Base-by-base conservation (phyloP, 2,329 filamentous ascomycete genomes). In the Davidsoniella eucalypti region DNA sequence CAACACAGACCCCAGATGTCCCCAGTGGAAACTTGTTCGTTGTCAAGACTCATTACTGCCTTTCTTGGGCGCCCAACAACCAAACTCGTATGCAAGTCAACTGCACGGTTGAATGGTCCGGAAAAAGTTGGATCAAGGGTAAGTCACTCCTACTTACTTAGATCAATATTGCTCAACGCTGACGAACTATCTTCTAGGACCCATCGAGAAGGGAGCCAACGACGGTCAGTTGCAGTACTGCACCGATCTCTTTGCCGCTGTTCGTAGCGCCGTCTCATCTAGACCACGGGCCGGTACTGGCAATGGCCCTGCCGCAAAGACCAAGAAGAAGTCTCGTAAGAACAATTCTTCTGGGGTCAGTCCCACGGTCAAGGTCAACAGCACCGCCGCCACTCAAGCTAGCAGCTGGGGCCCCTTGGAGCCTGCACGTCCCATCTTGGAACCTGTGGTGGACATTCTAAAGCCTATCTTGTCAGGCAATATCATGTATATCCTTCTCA, bases 101-200 rank as follows among this genome's bases (percentile, higher is more conserved):
- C 57, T 95, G 87, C 63, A 82, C 80, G 2, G 84, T 95, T 41
- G 93, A 98, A 61, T 98, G 93, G 93, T 82, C 82, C 3, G 88
- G 88, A 58, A 98, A 96, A 72, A 95, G 88, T 68, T 98, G 92
- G 92, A 69, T 98, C 43, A 95, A 92, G 69, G 86, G 88, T 93
- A 69, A 61, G 70, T 61, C 5, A n/a, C 12, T 17, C 23, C 12
- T 16, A 18, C 42, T 2, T 12, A 23, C 21, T 8, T 36, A 14
- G 16, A 23, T 44, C 25, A 44, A 50, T 18, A 5, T 5, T 29
- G 10, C 3, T 47, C 21, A 26, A 43, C 44, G 37, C 47, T 55
- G 29, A 55, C 50, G 33, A 43, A 25, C 45, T 0, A 8, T 33
- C 43, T n/a, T 40, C 12, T 56, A 94, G 87, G 84, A 55, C 85